Percentiles rank a stretch among this genome's conserved stretches.
phyloP scores from a whole-genome alignment of 1,139 yeast species.

The Suhomyces choctaworum region DNA sequence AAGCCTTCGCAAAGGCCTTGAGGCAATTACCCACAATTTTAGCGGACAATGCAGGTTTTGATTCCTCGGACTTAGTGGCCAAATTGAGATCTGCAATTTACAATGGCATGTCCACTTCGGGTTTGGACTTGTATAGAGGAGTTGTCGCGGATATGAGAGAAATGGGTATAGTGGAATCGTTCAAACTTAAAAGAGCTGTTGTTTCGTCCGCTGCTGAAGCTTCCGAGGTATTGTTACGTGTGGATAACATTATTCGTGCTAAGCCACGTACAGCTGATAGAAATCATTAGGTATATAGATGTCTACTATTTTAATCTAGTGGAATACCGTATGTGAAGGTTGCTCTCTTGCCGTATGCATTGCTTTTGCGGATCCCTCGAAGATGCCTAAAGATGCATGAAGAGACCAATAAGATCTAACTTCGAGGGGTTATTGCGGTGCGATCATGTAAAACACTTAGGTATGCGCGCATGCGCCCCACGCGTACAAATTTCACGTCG shows the following conservation, averaged over 20 bases:
- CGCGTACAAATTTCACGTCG: too few relatives aligned
- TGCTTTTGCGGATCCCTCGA: too few relatives aligned
- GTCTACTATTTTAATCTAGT: too few relatives aligned
- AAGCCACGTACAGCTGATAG: conserved; percentile 97
- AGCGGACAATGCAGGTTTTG: conserved; percentile 97
- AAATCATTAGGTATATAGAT: conserved; percentile 33
- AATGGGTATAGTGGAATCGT: conserved; percentile 88
- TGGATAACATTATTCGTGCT: conserved; percentile 94
- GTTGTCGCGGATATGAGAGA: conserved; percentile 91
- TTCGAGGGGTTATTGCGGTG: too few relatives aligned
- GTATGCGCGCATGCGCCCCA: too few relatives aligned
- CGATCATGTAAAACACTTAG: too few relatives aligned
- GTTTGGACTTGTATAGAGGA: conserved; percentile 84
- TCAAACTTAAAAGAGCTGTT: conserved; percentile 87
- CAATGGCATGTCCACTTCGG: conserved; percentile 89
- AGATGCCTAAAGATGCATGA: too few relatives aligned
- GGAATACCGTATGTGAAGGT: too few relatives aligned
- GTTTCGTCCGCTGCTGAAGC: conserved; percentile 98
- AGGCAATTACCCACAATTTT: conserved; percentile 93
- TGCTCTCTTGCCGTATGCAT: too few relatives aligned
- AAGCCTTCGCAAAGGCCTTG: conserved; percentile 89
- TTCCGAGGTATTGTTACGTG: conserved; percentile 91
- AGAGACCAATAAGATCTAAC: too few relatives aligned
- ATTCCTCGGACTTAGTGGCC: conserved; percentile 88
- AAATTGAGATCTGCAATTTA: conserved; percentile 90